Percentiles rank a stretch among this genome's conserved stretches.
phyloP scores from a whole-genome alignment of 768 basidiomycete species.

The Podaxis sp. region DNA sequence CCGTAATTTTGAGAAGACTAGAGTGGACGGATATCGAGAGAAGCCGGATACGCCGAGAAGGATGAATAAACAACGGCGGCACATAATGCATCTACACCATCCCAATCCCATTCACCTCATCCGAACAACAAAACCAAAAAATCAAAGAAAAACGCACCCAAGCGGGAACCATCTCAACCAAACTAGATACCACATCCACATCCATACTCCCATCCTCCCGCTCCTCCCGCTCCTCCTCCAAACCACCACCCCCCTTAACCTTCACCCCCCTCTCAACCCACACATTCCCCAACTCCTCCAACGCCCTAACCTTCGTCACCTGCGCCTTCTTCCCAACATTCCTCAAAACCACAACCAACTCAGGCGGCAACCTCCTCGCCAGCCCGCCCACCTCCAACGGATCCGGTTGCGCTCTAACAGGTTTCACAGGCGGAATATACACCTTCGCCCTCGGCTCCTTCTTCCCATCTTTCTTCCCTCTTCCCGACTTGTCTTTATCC shows the following conservation, averaged over 20 bases:
- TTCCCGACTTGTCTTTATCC: constrained; percentile 48
- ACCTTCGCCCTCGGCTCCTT: constrained; percentile 81
- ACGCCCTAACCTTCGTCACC: constrained; percentile 77
- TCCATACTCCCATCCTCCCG: constrained; percentile 35
- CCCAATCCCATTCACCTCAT: constrained; percentile 3
- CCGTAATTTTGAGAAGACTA: constrained; percentile 57
- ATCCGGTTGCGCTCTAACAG: constrained; percentile 70
- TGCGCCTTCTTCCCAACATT: constrained; percentile 87
- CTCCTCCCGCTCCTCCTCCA: constrained; percentile 19
- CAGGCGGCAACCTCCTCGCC: constrained; percentile 70
- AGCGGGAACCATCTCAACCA: constrained; percentile 73
- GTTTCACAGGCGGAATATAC: constrained; percentile 85
- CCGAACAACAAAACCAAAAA: background rate
- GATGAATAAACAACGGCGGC: constrained; percentile 77
- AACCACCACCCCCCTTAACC: constrained; percentile 32
- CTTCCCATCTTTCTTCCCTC: constrained; percentile 54
- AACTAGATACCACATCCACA: constrained; percentile 31
- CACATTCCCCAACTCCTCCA: constrained; percentile 74
- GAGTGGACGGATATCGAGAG: constrained; percentile 61
- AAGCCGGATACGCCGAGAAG: constrained; percentile 70
- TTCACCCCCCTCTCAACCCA: constrained; percentile 61
- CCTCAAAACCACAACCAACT: constrained; percentile 78
- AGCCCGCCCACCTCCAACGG: constrained; percentile 85
- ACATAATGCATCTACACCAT: constrained; percentile 74
- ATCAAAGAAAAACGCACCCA: constrained; percentile 66